Percentiles rank a stretch among this genome's conserved stretches.
These are phyloP conservation scores for Botrytis fabae DNA, from an alignment of 2,329 filamentous ascomycete species.

Conservation along the genomic window DNA sequence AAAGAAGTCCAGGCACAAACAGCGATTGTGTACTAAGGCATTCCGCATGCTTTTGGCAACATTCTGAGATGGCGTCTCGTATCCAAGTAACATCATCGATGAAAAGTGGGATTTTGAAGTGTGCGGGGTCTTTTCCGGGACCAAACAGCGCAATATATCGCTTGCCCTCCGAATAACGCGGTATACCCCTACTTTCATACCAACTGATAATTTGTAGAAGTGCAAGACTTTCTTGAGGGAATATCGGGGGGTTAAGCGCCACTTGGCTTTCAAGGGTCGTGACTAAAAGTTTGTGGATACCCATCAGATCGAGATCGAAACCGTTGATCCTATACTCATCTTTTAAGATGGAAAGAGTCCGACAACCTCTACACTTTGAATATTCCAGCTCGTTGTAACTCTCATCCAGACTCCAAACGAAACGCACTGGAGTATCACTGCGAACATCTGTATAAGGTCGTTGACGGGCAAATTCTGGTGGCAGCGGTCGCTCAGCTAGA, in stretches of 20 bases:
- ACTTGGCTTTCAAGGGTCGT: background rate
- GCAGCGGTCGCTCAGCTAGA: background rate
- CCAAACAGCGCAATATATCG: background rate
- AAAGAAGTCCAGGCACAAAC: background rate
- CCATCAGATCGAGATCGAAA: too few relatives aligned
- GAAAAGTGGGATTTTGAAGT: background rate
- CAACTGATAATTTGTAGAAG: background rate
- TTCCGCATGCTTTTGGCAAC: background rate
- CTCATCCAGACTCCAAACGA: background rate
- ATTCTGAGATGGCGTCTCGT: background rate
- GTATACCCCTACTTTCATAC: background rate
- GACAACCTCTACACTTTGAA: background rate
- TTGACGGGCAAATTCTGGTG: background rate
- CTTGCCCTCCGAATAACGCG: background rate
- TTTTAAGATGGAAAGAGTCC: background rate
- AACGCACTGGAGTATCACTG: background rate
- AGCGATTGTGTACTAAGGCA: background rate
- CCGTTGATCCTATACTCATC: too few relatives aligned
- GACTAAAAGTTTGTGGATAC: background rate
- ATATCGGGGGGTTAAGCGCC: background rate
- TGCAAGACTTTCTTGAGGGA: background rate
- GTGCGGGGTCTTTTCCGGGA: background rate
- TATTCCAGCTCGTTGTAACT: background rate
- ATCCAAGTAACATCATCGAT: background rate
- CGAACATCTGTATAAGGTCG: background rate